Base-by-base conservation (phyloP, 2,329 filamentous ascomycete species). In the Bipolaris zeicola region DNA sequence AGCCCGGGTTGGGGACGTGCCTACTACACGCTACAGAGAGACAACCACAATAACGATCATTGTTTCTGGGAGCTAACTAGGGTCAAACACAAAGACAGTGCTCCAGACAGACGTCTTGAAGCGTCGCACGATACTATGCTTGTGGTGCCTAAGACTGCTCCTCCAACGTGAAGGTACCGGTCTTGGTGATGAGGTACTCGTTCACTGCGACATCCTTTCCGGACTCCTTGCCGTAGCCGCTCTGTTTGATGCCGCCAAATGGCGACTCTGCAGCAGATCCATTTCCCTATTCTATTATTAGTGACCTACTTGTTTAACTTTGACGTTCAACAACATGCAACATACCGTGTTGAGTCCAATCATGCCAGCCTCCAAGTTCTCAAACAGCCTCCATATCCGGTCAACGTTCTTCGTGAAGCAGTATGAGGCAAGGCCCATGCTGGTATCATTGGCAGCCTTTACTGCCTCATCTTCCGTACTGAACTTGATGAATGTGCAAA, bases 351-450 rank as follows among this genome's bases (percentile, higher is more conserved):
- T 87, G 76, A 87, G 77, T 13, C 87, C 87, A 66, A 89, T 86
- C 87, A 89, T 89, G 3, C 87, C 87, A 4, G 87, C 87, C 69
- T 89, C 86, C 33, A 90, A 71, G 61, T 85, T 87, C 78, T 90
- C 87, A 54, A 89, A 77, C 68, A 89, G 75, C 56, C 87, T 79
- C 84, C 87, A 88, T 49, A 85, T 80, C 0, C 87, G 84, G 67
- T 89, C 85, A 5, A 89, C 77, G 64, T 88, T 85, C 76, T 87
- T 88, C 0, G 87, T 89, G 73, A 89, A 89, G 58, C 85, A 85
- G 65, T 89, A 89, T 37, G 84, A 87, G 6, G 87, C 87, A 58
- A 89, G 73, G 4, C 87, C 87, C 82, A 89, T 86, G 55, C 78
- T 80, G 39, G 85, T 87, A 46, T 85, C 81, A 61, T 89, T 89